Evolutionary conservation across 2,329 filamentous ascomycete species (phyloP), one percentile per base, ranked within the genome.

Genomic region (Monilinia vaccinii-corymbosi): DNA sequence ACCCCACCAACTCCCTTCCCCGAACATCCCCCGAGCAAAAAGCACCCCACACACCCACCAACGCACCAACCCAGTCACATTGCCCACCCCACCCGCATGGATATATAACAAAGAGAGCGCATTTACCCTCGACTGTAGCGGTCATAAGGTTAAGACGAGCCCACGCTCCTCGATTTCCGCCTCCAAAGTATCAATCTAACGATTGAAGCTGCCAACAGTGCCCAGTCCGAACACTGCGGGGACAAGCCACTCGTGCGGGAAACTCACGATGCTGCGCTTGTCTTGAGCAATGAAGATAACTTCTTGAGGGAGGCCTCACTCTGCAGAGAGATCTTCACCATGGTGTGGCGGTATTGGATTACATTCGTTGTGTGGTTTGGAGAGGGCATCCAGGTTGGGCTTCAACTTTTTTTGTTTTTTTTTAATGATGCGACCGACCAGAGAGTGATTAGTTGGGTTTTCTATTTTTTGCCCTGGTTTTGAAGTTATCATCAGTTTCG

Each of bases 251-350:
- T 86, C 83, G 79, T 78, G 78, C 70, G 79, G 84, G 84, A 73
- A 87, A 79, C 84, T 80, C 77, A 79, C 81, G 84, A 86, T 79
- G 77, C 78, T 83, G 73, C 74, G 71, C 76, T 73, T 75, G 75
- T 78, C 82, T 75, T 86, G 81, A 85, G 84, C 81, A 83, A 81
- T 85, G 84, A 81, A 82, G 81, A 82, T 77, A 70, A 87, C 72
- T 63, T 69, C 83, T 86, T 83, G 78, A 87, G 84, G 80, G 83
- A 85, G 84, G 84, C 61, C 75, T 86, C 81, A 87, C 84, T 85
- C 82, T 84, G 83, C 84, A 87, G 81, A 86, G 83, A 73, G 73
- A 77, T 84, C 79, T 83, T 81, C 83, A 82, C 83, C 84, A 81
- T 85, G 79, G 79, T 78, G 78, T 86, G 83, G 84, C 84, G 83